A percentile compares a stretch with the other conserved stretches of the same genome.
Conservation (phyloP, 179 eudicot genomes). For the Actinidia chinensis region DNA sequence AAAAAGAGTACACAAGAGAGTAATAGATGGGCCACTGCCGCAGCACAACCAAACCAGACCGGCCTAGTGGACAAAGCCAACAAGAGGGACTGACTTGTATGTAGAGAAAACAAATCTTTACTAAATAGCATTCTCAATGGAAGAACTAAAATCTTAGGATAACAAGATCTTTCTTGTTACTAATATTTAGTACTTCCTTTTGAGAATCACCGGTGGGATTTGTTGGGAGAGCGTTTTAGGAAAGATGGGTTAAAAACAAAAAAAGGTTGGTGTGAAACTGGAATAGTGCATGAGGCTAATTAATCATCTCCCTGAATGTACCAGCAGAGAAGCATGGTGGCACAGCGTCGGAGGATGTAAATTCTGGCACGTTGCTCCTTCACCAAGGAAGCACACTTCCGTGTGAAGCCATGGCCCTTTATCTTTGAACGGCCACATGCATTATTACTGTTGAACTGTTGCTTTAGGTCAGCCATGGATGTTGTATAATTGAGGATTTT, state of each 20-base stretch:
- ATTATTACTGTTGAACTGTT: constrained; percentile 14
- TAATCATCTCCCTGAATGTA: constrained; percentile 67
- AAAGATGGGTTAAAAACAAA: too few relatives aligned
- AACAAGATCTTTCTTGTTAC: too few relatives aligned
- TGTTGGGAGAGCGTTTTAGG: too few relatives aligned
- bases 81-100: neutral
- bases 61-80: neutral
- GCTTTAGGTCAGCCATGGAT: constrained; percentile 28
- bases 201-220: too few relatives aligned
- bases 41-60: neutral
- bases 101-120: neutral
- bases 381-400: constrained; percentile 73
- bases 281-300: neutral
- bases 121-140: too few relatives aligned
- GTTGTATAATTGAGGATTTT: neutral
- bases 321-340: constrained; percentile 89
- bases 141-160: too few relatives aligned
- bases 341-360: constrained; percentile 83
- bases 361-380: constrained; percentile 78
- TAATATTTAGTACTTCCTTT: too few relatives aligned
- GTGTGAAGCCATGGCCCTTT: constrained; percentile 60
- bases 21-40: neutral
- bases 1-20: constrained; percentile 15
- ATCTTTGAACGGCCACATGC: constrained; percentile 31
- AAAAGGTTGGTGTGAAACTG: neutral